Evolutionary conservation across 148 eudicot species (phyloP).

Genomic region (Cornus florida): DNA sequence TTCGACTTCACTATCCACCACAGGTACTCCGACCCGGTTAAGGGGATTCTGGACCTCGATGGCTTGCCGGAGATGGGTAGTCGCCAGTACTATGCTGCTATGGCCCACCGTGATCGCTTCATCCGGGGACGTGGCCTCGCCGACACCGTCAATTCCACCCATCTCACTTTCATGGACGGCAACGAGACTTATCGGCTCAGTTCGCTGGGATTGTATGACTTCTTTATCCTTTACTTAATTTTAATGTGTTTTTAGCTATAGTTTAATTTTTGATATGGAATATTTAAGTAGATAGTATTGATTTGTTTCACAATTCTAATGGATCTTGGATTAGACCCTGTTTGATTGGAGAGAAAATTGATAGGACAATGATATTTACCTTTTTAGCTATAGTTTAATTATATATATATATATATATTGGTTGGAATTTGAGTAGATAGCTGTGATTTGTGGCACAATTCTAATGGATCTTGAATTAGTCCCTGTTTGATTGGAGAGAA

Average conservation of each 20-base stretch:
- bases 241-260: no score
- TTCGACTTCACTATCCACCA: slow-evolving; percentile 76
- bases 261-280: no score
- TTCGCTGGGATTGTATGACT: slow-evolving; percentile 74
- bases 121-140: slow-evolving; percentile 59
- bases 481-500: no score
- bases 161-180: slow-evolving; percentile 52
- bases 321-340: no score
- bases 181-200: slow-evolving; percentile 49
- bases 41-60: slow-evolving; percentile 38
- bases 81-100: slow-evolving; percentile 49
- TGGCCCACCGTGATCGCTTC: slow-evolving; percentile 75
- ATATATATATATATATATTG: no score
- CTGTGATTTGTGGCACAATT: no score
- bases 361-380: background rate
- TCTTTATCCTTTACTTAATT: background rate
- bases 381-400: no score
- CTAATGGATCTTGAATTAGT: no score
- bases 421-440: no score
- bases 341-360: no score
- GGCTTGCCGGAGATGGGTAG: slow-evolving; percentile 70
- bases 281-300: no score
- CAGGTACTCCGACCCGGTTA: slow-evolving; percentile 73
- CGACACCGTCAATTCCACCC: slow-evolving; percentile 18
- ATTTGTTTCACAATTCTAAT: no score